Conservation (phyloP, 495 filamentous ascomycete species). For the Xylaria nigripes region DNA sequence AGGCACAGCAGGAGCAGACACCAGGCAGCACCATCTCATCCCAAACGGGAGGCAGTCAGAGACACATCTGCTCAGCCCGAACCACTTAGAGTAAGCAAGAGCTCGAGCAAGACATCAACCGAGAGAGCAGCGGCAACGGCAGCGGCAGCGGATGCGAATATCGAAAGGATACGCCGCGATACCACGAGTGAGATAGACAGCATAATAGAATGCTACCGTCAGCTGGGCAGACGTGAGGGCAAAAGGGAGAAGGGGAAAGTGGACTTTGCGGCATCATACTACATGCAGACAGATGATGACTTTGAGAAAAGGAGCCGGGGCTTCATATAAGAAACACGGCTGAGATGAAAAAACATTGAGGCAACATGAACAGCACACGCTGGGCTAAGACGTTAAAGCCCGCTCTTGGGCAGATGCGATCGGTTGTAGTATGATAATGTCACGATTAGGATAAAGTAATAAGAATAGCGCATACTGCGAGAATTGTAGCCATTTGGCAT, state of each 20-base stretch:
- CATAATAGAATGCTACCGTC: slow-evolving; percentile 25
- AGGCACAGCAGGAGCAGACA: neutral
- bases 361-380: no score
- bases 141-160: neutral
- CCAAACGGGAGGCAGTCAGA: neutral
- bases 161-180: slow-evolving; percentile 2
- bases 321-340: slow-evolving; percentile 22
- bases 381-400: no score
- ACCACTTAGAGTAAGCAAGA: neutral
- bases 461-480: neutral
- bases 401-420: no score
- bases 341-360: no score
- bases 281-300: slow-evolving; percentile 4
- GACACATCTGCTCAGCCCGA: neutral
- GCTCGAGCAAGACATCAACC: neutral
- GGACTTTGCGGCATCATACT: slow-evolving; percentile 8
- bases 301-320: slow-evolving; percentile 15
- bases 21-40: neutral
- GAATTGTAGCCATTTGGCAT: neutral
- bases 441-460: neutral
- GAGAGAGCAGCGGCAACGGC: neutral
- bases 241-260: slow-evolving; percentile 9
- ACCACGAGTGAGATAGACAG: slow-evolving; percentile 15
- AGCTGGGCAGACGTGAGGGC: neutral
- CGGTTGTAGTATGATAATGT: neutral